Conservation (phyloP, 805 yeast genomes). For the Tetrapisispora phaffii region DNA sequence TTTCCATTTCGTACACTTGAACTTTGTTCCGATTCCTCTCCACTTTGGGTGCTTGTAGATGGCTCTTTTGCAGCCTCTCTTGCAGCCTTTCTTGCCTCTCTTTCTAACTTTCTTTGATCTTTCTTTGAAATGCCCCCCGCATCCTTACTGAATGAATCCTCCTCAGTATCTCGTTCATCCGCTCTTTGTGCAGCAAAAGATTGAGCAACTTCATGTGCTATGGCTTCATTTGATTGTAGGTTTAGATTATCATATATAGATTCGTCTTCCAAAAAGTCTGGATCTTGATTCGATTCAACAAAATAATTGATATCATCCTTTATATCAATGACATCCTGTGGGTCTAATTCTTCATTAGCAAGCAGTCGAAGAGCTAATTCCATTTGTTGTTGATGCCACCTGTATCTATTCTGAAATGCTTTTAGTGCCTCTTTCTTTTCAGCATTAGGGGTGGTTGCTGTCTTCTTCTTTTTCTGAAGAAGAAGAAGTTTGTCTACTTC, state of each 20-base stretch:
- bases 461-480: constrained; percentile 27
- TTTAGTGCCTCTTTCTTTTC: constrained; percentile 42
- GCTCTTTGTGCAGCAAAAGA: constrained; percentile 24
- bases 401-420: constrained; percentile 56
- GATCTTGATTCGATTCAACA: constrained; percentile 86
- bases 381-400: constrained; percentile 69
- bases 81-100: constrained; percentile 31
- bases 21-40: not conserved
- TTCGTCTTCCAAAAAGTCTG: constrained; percentile 86
- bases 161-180: constrained; percentile 19
- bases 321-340: constrained; percentile 62
- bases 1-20: constrained; percentile 4
- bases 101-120: constrained; percentile 27
- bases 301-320: constrained; percentile 86
- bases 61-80: constrained; percentile 25
- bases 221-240: constrained; percentile 48
- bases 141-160: constrained; percentile 8
- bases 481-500: constrained; percentile 26
- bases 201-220: constrained; percentile 42
- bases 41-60: constrained; percentile 4
- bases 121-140: constrained; percentile 24
- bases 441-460: constrained; percentile 24
- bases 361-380: constrained; percentile 69
- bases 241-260: constrained; percentile 82
- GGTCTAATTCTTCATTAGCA: constrained; percentile 74